These are phyloP conservation scores for Nemophila menziesii DNA, from an alignment of 257 asterid genomes.

Conservation along the genomic window DNA sequence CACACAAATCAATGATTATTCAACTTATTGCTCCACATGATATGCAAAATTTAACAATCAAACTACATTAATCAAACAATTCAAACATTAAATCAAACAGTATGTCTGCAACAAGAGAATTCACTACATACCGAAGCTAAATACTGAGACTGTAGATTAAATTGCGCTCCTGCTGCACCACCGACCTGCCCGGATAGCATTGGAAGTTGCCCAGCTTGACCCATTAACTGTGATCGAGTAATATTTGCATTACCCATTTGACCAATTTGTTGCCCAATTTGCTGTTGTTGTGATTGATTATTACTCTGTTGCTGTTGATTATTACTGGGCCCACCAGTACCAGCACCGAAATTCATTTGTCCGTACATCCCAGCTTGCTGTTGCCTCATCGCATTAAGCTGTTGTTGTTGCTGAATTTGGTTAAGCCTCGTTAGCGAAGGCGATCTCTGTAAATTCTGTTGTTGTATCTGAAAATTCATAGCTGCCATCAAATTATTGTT, in stretches of 20 bases:
- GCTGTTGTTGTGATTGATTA: slow-evolving; percentile 23
- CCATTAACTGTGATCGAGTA: slow-evolving; percentile 58
- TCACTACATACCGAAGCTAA: slow-evolving; percentile 50
- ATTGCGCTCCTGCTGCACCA: slow-evolving; percentile 45
- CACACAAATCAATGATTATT: background rate
- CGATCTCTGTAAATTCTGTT: slow-evolving; percentile 53
- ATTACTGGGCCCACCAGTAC: slow-evolving; percentile 27
- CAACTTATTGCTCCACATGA: background rate
- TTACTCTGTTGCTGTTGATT: slow-evolving; percentile 20
- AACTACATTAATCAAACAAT: background rate
- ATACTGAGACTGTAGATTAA: slow-evolving; percentile 59
- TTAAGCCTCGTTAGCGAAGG: slow-evolving; percentile 57
- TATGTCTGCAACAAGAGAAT: background rate
- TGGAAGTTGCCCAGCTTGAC: slow-evolving; percentile 68
- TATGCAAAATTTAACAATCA: background rate
- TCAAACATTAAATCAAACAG: slow-evolving; percentile 4
- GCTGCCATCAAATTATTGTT: slow-evolving; percentile 35
- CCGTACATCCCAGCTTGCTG: slow-evolving; percentile 55
- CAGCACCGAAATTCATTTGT: slow-evolving; percentile 63
- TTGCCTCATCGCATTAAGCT: slow-evolving; percentile 39
- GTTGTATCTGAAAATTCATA: slow-evolving; percentile 37
- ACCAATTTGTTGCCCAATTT: slow-evolving; percentile 34
- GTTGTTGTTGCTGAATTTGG: slow-evolving; percentile 41
- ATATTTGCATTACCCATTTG: slow-evolving; percentile 51
- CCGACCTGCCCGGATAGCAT: slow-evolving; percentile 70